Conservation (phyloP, 352 stramenopile species). For the Phytopythium kandeliae region DNA sequence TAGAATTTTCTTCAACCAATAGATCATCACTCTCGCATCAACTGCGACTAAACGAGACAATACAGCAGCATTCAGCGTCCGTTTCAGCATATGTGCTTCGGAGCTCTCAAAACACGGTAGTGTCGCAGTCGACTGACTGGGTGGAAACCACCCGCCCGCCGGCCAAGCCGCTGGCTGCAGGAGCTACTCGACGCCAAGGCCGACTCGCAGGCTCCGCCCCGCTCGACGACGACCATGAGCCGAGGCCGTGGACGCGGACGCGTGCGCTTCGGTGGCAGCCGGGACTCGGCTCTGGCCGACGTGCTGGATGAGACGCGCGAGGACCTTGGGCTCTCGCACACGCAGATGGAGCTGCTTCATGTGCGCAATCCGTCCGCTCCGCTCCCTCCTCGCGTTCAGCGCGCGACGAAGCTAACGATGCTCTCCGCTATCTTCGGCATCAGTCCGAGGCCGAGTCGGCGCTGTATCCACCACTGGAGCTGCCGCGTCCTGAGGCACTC, state of each 20-base stretch:
- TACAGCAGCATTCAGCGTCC: too few relatives aligned
- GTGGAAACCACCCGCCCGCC: not conserved
- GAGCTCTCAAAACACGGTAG: not conserved
- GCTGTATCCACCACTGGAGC: conserved; percentile 54
- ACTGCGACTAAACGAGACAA: too few relatives aligned
- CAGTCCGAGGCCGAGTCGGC: conserved; percentile 40
- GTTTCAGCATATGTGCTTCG: too few relatives aligned
- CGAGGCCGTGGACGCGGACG: conserved; percentile 55
- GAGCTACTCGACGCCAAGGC: not conserved
- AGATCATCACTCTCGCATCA: too few relatives aligned
- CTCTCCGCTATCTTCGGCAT: not conserved
- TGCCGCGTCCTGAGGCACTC: conserved; percentile 56
- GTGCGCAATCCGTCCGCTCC: conserved; percentile 16
- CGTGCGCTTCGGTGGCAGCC: conserved; percentile 68
- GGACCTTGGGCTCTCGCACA: conserved; percentile 57
- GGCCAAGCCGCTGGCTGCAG: not conserved
- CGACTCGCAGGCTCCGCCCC: not conserved
- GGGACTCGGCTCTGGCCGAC: conserved; percentile 56
- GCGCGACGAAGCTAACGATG: not conserved
- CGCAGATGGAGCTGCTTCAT: conserved; percentile 64
- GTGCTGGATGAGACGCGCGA: conserved; percentile 71
- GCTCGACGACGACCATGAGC: conserved; percentile 26
- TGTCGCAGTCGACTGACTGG: not conserved
- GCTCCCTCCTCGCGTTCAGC: not conserved
- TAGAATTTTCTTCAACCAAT: too few relatives aligned